Conservation (phyloP, 2,329 filamentous ascomycete genomes). For the Fusarium beomiforme region DNA sequence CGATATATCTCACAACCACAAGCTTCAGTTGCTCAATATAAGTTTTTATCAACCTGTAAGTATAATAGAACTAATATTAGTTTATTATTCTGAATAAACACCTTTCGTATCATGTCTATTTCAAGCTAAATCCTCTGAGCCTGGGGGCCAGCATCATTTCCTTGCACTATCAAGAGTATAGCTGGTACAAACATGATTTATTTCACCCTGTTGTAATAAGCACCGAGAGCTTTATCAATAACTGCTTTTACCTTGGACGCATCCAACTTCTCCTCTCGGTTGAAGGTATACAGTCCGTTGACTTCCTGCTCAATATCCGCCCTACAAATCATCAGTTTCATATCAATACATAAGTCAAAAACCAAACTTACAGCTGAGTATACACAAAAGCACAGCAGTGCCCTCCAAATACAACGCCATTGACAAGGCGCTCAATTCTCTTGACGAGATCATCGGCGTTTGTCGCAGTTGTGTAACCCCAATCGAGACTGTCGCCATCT, state of each 20-base stretch:
- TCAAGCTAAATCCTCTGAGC: not conserved
- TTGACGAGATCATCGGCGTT: conserved; percentile 68
- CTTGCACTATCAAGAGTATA: not conserved
- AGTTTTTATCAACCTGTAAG: fast-evolving
- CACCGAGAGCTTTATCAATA: conserved; percentile 61
- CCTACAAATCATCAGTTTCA: conserved; percentile 41
- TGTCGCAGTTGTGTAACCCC: conserved; percentile 75
- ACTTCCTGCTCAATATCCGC: conserved; percentile 74
- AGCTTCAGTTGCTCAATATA: fast-evolving
- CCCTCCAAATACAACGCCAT: conserved; percentile 65
- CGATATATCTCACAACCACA: not conserved
- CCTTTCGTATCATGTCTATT: not conserved
- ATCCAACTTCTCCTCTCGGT: conserved; percentile 70
- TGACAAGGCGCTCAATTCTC: conserved; percentile 67
- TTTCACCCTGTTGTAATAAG: conserved; percentile 54
- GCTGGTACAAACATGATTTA: not conserved
- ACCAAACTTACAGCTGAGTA: conserved; percentile 66
- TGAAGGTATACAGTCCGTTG: conserved; percentile 72
- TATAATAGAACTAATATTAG: fast-evolving
- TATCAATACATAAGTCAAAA: not conserved
- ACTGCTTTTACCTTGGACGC: conserved; percentile 65
- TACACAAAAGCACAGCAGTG: conserved; percentile 72
- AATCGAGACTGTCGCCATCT: conserved; percentile 59
- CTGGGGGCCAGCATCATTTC: not conserved
- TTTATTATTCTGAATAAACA: not conserved